Percentiles rank a stretch among this genome's conserved stretches.
These are phyloP conservation scores for Xylariaceae sp. DNA, from an alignment of 2,329 filamentous ascomycete genomes.

Conservation along the genomic window DNA sequence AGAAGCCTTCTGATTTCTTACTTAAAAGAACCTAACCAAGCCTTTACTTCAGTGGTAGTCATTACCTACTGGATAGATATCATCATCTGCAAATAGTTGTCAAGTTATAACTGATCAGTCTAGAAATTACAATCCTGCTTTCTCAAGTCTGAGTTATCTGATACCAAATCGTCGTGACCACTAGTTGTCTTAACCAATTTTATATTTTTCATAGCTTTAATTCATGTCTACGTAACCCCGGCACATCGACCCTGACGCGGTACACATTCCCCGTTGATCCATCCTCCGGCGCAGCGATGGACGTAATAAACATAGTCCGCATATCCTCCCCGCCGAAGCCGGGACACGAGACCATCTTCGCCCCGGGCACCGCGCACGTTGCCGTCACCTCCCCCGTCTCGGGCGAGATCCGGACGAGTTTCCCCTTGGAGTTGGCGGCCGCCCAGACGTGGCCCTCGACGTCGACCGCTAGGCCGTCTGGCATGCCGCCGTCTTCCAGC, in stretches of 20 bases:
- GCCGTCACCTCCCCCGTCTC: constrained; percentile 5
- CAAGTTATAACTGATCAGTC: too few relatives aligned
- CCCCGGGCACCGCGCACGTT: constrained; percentile 8
- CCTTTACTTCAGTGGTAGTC: too few relatives aligned
- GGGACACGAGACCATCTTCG: constrained; percentile 15
- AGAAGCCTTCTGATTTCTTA: too few relatives aligned
- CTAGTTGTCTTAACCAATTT: not conserved
- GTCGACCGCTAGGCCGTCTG: constrained; percentile 13
- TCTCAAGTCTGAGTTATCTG: too few relatives aligned
- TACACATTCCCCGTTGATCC: constrained; percentile 13
- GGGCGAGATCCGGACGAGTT: constrained; percentile 12
- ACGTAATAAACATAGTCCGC: constrained; percentile 17
- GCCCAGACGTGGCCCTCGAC: constrained; percentile 13
- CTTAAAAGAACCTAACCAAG: too few relatives aligned
- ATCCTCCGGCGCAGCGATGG: constrained; percentile 10
- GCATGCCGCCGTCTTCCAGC: constrained; percentile 12
- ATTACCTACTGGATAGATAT: too few relatives aligned
- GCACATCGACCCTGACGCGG: constrained; percentile 12
- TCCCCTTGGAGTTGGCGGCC: constrained; percentile 12
- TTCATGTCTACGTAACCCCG: constrained; percentile 5
- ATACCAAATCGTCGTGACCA: too few relatives aligned
- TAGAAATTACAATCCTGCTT: too few relatives aligned
- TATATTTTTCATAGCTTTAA: not conserved
- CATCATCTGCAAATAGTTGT: too few relatives aligned
- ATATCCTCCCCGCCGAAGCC: constrained; percentile 11